These are phyloP conservation scores for Ulota crispa DNA, from an alignment of 225 moss, liverwort and hornwort species.

Conservation along the genomic window DNA sequence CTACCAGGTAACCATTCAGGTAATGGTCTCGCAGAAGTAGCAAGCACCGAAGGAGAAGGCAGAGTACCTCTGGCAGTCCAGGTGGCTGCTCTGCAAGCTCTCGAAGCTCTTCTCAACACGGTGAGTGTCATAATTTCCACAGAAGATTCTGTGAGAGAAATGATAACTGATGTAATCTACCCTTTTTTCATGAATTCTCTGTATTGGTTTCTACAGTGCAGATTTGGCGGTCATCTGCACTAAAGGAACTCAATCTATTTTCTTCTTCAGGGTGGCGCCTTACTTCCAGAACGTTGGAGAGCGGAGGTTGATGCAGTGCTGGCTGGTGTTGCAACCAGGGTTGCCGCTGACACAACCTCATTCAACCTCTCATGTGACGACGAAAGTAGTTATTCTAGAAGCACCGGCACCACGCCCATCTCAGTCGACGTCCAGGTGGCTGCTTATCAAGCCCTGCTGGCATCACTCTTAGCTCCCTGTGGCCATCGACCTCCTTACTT, in stretches of 20 bases:
- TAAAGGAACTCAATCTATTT: background rate
- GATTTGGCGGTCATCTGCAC: background rate
- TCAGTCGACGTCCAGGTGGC: slow-evolving; percentile 73
- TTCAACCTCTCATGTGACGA: slow-evolving; percentile 61
- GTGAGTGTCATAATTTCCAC: slow-evolving; percentile 47
- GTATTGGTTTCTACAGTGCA: background rate
- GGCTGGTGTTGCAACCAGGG: slow-evolving; percentile 67
- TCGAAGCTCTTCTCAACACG: slow-evolving; percentile 84
- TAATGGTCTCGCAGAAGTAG: slow-evolving; percentile 47
- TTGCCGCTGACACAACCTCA: slow-evolving; percentile 59
- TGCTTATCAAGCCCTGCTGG: slow-evolving; percentile 78
- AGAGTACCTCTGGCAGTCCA: slow-evolving; percentile 66
- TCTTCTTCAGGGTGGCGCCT: slow-evolving; percentile 68
- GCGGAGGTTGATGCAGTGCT: slow-evolving; percentile 84
- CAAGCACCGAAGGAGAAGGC: slow-evolving; percentile 38
- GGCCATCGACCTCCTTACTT: slow-evolving; percentile 87
- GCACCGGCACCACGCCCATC: slow-evolving; percentile 29
- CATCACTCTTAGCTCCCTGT: slow-evolving; percentile 78
- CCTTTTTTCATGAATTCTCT: background rate
- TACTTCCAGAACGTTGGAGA: slow-evolving; percentile 91
- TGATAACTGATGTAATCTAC: background rate
- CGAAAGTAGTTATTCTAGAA: slow-evolving; percentile 56
- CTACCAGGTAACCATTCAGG: slow-evolving; percentile 55
- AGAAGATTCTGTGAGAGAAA: background rate
- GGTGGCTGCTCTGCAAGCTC: slow-evolving; percentile 83